A percentile compares a stretch with the other conserved stretches of the same genome.
These are phyloP conservation scores for Heterobasidion annosum DNA, from an alignment of 1,284 basidiomycete genomes.

Conservation along the genomic window DNA sequence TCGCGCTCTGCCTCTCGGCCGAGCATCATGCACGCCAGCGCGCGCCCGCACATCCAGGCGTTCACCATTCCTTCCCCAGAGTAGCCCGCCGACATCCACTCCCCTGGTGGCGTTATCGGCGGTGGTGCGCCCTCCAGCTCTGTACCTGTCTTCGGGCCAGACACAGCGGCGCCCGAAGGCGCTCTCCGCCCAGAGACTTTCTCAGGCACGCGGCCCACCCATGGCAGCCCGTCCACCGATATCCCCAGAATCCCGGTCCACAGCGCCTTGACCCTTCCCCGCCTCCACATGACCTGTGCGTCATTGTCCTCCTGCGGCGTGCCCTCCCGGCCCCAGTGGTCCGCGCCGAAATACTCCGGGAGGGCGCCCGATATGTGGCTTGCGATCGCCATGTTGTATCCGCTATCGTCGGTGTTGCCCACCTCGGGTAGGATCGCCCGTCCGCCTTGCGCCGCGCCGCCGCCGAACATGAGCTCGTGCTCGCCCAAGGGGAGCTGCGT, in stretches of 20 bases:
- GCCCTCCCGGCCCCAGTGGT: constrained; percentile 28
- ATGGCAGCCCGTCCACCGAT: constrained; percentile 32
- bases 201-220: constrained; percentile 35
- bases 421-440: constrained; percentile 27
- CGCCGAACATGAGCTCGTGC: constrained; percentile 58
- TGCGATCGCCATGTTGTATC: constrained; percentile 22
- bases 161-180: constrained; percentile 3
- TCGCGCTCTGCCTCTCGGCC: constrained; percentile 22
- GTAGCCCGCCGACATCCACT: constrained; percentile 50
- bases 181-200: constrained; percentile 23
- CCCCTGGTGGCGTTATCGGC: constrained; percentile 25
- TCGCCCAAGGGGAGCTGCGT: constrained; percentile 49
- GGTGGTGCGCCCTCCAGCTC: not conserved
- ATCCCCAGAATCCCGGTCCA: constrained; percentile 48
- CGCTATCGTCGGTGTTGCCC: constrained; percentile 33
- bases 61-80: constrained; percentile 62
- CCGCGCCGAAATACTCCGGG: constrained; percentile 32
- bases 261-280: constrained; percentile 32
- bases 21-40: constrained; percentile 48
- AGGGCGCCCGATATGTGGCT: constrained; percentile 30
- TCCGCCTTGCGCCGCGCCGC: constrained; percentile 29
- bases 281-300: constrained; percentile 19
- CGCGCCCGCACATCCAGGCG: constrained; percentile 51
- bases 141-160: not conserved
- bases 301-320: constrained; percentile 10